A percentile compares a stretch with the other conserved stretches of the same genome.
These are phyloP conservation scores for Fusarium sacchari DNA, from an alignment of 2,329 filamentous ascomycete species.

Conservation along the genomic window DNA sequence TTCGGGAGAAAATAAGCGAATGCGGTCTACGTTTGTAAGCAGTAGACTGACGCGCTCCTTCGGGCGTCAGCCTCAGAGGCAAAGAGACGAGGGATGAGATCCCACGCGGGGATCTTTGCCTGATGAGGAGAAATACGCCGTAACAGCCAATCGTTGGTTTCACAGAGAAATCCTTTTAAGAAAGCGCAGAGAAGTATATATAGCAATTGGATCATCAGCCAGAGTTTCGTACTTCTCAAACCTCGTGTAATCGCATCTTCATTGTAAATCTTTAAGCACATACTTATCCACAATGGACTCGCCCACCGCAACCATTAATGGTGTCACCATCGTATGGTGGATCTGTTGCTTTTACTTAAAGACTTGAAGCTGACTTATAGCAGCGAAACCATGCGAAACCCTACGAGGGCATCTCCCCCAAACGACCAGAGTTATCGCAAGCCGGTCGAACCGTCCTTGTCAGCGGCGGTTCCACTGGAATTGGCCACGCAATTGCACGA, in stretches of 20 bases:
- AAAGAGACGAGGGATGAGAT: background rate
- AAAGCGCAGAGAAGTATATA: background rate
- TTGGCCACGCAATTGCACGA: constrained; percentile 72
- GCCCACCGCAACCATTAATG: constrained; percentile 5
- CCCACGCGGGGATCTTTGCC: background rate
- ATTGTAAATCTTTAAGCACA: background rate
- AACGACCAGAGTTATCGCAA: constrained; percentile 52
- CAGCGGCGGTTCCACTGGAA: constrained; percentile 72
- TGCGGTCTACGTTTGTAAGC: background rate
- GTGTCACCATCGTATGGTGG: constrained; percentile 9
- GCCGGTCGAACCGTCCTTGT: constrained; percentile 67
- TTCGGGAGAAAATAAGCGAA: background rate
- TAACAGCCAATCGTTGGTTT: background rate
- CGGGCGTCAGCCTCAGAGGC: background rate
- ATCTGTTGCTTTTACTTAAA: too few species aligned
- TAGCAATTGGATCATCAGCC: accelerated
- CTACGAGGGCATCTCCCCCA: constrained; percentile 52
- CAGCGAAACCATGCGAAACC: constrained; percentile 45
- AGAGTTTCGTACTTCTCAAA: accelerated
- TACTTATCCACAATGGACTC: background rate
- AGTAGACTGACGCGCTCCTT: too few species aligned
- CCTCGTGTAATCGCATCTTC: accelerated
- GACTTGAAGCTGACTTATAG: too few species aligned
- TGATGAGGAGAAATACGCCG: background rate
- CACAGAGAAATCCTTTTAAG: too few species aligned